These are phyloP conservation scores for Fraxinus pennsylvanica DNA, from an alignment of 257 asterid genomes.

Conservation along the genomic window DNA sequence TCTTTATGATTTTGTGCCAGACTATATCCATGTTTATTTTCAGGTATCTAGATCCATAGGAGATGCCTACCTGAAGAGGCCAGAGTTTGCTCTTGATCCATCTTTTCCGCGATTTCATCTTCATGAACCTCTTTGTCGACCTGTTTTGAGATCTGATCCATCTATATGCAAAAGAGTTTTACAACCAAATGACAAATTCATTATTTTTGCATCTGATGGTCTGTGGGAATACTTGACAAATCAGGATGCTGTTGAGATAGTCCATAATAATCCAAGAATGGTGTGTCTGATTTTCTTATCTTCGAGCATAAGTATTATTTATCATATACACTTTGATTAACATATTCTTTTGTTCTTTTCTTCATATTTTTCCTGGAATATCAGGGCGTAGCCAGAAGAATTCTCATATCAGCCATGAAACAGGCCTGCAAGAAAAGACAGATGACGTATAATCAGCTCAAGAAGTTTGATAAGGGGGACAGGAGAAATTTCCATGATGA, in stretches of 20 bases:
- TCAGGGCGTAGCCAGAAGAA: constrained; percentile 84
- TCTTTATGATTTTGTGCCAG: background rate
- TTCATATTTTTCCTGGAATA: constrained; percentile 5
- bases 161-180: constrained; percentile 42
- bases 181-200: constrained; percentile 52
- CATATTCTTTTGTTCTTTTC: background rate
- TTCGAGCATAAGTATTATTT: constrained; percentile 2
- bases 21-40: constrained; percentile 9
- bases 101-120: constrained; percentile 15
- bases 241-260: constrained; percentile 76
- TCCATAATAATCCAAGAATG: constrained; percentile 63
- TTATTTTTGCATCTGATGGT: constrained; percentile 87
- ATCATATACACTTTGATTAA: background rate
- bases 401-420: constrained; percentile 47
- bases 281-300: constrained; percentile 29
- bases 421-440: constrained; percentile 47
- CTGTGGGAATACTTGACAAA: constrained; percentile 79
- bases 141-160: constrained; percentile 76
- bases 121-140: constrained; percentile 51
- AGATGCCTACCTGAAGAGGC: constrained; percentile 77
- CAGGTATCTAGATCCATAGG: constrained; percentile 89
- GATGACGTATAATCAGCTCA: constrained; percentile 47
- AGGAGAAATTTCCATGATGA: constrained; percentile 71
- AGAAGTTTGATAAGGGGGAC: constrained; percentile 44
- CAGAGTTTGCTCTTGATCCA: constrained; percentile 60